These are phyloP conservation scores for Articulospora tetracladia DNA, from an alignment of 495 filamentous ascomycete genomes.

Conservation along the genomic window DNA sequence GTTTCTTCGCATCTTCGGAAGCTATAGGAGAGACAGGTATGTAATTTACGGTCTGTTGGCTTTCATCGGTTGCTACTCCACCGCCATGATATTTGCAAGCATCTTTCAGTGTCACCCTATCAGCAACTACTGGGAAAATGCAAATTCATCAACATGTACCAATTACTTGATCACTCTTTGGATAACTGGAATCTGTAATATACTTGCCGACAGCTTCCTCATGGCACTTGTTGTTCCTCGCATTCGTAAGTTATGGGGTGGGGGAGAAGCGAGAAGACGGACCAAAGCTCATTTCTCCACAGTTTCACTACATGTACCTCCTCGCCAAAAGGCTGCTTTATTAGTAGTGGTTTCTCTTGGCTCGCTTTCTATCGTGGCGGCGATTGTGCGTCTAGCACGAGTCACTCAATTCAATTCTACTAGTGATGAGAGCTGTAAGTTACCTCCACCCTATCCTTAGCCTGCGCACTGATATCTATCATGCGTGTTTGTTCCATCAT, in stretches of 20 bases:
- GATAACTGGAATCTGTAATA: not conserved
- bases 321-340: not conserved
- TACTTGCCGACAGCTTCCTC: not conserved
- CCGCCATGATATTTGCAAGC: not conserved
- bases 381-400: not conserved
- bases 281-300: not conserved
- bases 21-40: not conserved
- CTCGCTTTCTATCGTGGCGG: constrained; percentile 3
- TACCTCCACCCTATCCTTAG: not conserved
- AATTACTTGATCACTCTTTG: not conserved
- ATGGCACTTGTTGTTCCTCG: not conserved
- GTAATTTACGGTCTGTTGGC: not conserved
- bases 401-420: not conserved
- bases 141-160: not conserved
- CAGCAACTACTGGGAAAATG: not conserved
- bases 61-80: not conserved
- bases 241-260: not conserved
- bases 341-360: not conserved
- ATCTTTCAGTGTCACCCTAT: not conserved
- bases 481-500: not conserved
- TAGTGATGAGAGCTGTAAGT: not conserved
- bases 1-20: not conserved
- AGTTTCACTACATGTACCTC: not conserved
- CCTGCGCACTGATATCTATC: not conserved
- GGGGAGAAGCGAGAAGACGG: not conserved